phyloP scores from a whole-genome alignment of 1,284 basidiomycete species.

The Melanopsichium pennsylvanicum region DNA sequence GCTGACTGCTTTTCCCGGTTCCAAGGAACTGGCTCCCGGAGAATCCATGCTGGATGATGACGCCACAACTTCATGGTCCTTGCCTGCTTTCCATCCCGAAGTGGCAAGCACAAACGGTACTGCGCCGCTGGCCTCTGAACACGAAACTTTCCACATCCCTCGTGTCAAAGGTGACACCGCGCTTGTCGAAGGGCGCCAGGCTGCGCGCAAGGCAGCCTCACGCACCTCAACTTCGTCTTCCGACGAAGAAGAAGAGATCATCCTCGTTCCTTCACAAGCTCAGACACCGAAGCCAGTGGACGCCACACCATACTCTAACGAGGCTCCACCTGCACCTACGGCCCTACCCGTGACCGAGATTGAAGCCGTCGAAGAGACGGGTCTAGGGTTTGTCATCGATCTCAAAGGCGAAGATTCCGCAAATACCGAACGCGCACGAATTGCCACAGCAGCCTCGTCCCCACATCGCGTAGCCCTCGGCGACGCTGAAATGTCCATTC shows the following conservation, averaged over 20 bases:
- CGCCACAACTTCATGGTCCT: slow-evolving; percentile 10
- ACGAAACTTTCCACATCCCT: not conserved
- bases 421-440: not conserved
- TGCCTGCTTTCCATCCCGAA: slow-evolving; percentile 28
- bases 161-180: not conserved
- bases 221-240: slow-evolving; percentile 11
- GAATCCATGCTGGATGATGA: slow-evolving; percentile 41
- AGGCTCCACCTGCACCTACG: slow-evolving; percentile 1
- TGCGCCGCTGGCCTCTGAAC: not conserved
- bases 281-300: not conserved
- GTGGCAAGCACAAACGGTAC: not conserved
- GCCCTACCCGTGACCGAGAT: slow-evolving; percentile 9
- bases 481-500: slow-evolving; percentile 9
- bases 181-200: not conserved
- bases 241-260: slow-evolving; percentile 37
- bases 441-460: slow-evolving; percentile 1
- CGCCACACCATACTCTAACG: not conserved
- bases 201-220: slow-evolving; percentile 1
- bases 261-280: slow-evolving; percentile 14
- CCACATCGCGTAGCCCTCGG: slow-evolving; percentile 31
- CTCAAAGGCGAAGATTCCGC: slow-evolving; percentile 35
- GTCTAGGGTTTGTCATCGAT: slow-evolving; percentile 40
- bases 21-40: slow-evolving; percentile 34
- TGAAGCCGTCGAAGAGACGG: slow-evolving; percentile 9
- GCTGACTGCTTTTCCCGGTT: slow-evolving; percentile 46